Base-by-base conservation (phyloP, 768 basidiomycete genomes). In the Tulasnella calospora region DNA sequence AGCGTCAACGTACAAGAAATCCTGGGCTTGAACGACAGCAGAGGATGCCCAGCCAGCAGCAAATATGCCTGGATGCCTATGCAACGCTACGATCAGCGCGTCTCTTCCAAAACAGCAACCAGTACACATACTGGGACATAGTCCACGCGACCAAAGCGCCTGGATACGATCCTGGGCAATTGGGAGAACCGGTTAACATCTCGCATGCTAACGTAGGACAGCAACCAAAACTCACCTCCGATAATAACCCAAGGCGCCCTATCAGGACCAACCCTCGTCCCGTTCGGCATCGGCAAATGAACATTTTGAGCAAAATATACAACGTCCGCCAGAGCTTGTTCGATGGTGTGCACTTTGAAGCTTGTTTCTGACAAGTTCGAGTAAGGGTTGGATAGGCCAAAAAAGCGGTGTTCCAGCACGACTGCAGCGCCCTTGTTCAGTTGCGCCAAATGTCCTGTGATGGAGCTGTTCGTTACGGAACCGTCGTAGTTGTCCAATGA, bases 241-340 rank as follows among this genome's bases (percentile, higher is more conserved):
- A 76, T 51, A 7, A 77, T 30, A 13, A 77, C 57, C 76, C 76
- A 77, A 30, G 76, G 76, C 27, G 47, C 35, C 36, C 69, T n/a
- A 38, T 69, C 41, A 23, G 76, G 61, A 40, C 38, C 41, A 15
- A 47, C 61, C 36, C 33, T 70, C n/a, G 33, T 71, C 9, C 76
- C 76, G 27, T 69, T 67, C 30, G 76, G 76, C 76, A 77, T 77
- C 10, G 57, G 76, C n/a, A 77, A 23, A 35, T 70, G n/a, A 27
- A 71, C 76, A 23, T 36, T 77, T 35, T 77, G 57, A 70, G 76
- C 76, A 46, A 77, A 77, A 71, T 73, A 70, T 23, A 77, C 57
- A 2, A 77, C n/a, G 35, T 77, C 76, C 35, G 57, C 72, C 27
- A 80, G 80, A 27, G 79, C 92, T 40, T 77, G 76, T 21, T 77